Percentiles rank a stretch among this genome's conserved stretches.
Evolutionary conservation across 2,329 filamentous ascomycete species (phyloP).

Genomic region (Colletotrichum ledebouriae): DNA sequence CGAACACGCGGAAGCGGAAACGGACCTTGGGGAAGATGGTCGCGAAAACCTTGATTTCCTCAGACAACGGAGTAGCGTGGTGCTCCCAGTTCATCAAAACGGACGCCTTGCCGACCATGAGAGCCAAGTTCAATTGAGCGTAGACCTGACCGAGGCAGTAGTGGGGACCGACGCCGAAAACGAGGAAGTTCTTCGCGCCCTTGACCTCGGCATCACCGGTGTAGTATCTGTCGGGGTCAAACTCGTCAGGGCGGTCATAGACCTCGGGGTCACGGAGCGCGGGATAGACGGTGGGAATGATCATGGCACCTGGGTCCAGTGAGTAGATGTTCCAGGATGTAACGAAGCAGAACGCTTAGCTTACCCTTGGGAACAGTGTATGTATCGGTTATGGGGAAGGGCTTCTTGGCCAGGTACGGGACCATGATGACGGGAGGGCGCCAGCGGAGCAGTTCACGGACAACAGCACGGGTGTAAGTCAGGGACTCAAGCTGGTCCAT

Average conservation of each 20-base stretch:
- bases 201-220: slow-evolving; percentile 88
- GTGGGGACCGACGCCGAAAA: slow-evolving; percentile 95
- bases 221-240: slow-evolving; percentile 93
- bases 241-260: slow-evolving; percentile 89
- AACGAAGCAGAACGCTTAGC: slow-evolving; percentile 41
- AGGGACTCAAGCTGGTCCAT: slow-evolving; percentile 92
- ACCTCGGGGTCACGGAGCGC: slow-evolving; percentile 93
- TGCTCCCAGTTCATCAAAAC: slow-evolving; percentile 92
- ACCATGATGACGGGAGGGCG: slow-evolving; percentile 98
- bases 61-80: slow-evolving; percentile 83
- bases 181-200: slow-evolving; percentile 92
- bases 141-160: slow-evolving; percentile 97
- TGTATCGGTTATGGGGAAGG: slow-evolving; percentile 87
- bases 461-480: slow-evolving; percentile 90
- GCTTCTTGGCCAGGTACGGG: slow-evolving; percentile 93
- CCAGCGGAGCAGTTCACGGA: slow-evolving; percentile 92
- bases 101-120: slow-evolving; percentile 91
- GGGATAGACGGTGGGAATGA: slow-evolving; percentile 91
- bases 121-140: slow-evolving; percentile 87
- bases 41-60: slow-evolving; percentile 98
- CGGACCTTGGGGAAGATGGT: slow-evolving; percentile 96
- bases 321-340: neutral
- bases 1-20: slow-evolving; percentile 38
- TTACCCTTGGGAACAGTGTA: slow-evolving; percentile 93
- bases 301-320: slow-evolving; percentile 78